Base-by-base conservation (phyloP, 495 filamentous ascomycete genomes). In the Echria macrotheca region DNA sequence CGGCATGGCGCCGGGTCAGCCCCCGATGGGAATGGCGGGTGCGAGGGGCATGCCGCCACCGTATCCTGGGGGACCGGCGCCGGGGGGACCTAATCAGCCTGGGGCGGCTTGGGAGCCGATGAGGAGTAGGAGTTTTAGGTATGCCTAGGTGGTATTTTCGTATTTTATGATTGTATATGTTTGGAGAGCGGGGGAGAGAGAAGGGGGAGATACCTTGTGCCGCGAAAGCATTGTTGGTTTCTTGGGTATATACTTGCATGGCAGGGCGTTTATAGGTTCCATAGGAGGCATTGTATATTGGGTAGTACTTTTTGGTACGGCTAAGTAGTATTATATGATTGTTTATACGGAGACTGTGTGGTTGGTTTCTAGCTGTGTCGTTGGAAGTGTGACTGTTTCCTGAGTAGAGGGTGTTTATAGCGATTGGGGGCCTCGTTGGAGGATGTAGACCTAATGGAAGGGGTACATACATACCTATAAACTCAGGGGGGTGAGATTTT, bases 51-150 rank as follows among this genome's bases (percentile, higher is more conserved):
- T 40, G 12, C 23, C 45, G 1, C 33, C 46, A 0, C 33, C 46
- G 22, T 48, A 48, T 10, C 46, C 24, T 2, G 33, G 35, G 7
- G 44, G n/a, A n/a, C n/a, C n/a, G n/a, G n/a, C n/a, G n/a, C n/a
- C n/a, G n/a, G n/a, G n/a, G n/a, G n/a, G n/a, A n/a, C 28, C 28
- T 6, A 31, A 6, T 6, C 28, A 31, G 28, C 28, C 33, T 7
- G 31, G 36, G 25, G 37, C 22, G n/a, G 18, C 43, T 22, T 56
- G 47, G 41, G 56, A 57, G 38, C 59, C 59, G 15, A 40, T 55
- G 48, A 45, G 58, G 17, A 47, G 37, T 17, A 48, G 46, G 38
- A 61, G 53, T 43, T 64, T 59, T 23, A 21, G 61, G 40, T 64
- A 64, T 38, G 61, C 61, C n/a, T 64, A 24, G 39, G 11, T 42